phyloP scores from a whole-genome alignment of 169 alveolate genomes.

The Pseudocohnilembus persalinus region DNA sequence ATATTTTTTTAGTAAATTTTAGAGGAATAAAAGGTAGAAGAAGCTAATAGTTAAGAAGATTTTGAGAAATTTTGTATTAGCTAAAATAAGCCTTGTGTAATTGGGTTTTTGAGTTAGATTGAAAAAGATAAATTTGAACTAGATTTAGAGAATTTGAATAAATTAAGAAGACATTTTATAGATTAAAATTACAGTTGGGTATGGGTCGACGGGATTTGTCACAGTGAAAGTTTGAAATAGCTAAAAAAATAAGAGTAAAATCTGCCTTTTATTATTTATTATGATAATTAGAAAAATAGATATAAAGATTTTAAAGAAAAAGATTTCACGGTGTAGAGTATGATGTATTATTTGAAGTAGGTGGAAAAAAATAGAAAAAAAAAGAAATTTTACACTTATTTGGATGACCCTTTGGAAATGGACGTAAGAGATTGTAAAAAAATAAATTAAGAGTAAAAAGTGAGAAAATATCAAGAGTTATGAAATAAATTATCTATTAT shows the following conservation, averaged over 20 bases:
- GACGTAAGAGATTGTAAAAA: neutral
- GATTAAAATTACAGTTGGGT: neutral
- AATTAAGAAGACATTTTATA: neutral
- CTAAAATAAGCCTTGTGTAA: neutral
- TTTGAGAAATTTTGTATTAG: neutral
- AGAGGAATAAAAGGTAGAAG: neutral
- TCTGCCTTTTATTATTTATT: neutral
- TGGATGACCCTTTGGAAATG: neutral
- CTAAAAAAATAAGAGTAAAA: too few relatives aligned
- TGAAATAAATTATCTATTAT: too few relatives aligned
- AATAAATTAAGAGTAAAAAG: too few relatives aligned
- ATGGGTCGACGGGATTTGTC: neutral
- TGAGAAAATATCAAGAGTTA: too few relatives aligned
- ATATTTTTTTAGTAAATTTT: neutral
- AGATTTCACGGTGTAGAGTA: neutral
- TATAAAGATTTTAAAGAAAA: neutral
- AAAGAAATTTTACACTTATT: too few relatives aligned
- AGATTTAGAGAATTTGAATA: neutral
- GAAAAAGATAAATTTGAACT: neutral
- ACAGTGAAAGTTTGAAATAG: neutral
- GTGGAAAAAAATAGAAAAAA: neutral
- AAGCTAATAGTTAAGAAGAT: neutral
- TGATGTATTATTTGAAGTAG: neutral
- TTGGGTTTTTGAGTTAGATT: neutral
- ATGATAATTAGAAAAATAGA: neutral